A percentile compares a stretch with the other conserved stretches of the same genome.
Conservation (phyloP, 2,329 filamentous ascomycete genomes). For the Pezicula neosporulosa region DNA sequence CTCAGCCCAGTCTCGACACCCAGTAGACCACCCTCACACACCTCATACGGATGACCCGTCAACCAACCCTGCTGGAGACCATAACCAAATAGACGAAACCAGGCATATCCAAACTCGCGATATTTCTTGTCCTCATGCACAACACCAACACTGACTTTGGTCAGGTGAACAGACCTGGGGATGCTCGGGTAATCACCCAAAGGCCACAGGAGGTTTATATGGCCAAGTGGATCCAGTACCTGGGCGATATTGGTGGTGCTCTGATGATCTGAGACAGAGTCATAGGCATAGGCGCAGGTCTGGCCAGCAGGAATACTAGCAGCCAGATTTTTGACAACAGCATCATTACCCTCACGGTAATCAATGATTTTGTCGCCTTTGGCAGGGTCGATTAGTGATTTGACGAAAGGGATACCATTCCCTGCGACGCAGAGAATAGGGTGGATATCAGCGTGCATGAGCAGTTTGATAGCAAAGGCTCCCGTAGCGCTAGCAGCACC, state of each 20-base stretch:
- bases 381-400: conserved; percentile 39
- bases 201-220: conserved; percentile 15
- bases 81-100: conserved; percentile 16
- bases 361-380: conserved; percentile 52
- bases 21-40: conserved; percentile 42
- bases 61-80: conserved; percentile 42
- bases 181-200: not conserved
- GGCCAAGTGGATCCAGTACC: conserved; percentile 25
- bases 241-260: conserved; percentile 33
- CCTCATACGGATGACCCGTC: conserved; percentile 42
- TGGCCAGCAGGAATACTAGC: not conserved
- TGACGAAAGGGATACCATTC: conserved; percentile 37
- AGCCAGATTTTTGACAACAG: no score
- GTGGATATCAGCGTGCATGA: conserved; percentile 42
- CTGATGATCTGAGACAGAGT: conserved; percentile 12
- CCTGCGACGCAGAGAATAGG: conserved; percentile 56
- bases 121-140: not conserved
- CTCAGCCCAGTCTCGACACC: conserved; percentile 46
- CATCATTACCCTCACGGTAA: conserved; percentile 44
- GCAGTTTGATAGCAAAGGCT: conserved; percentile 51
- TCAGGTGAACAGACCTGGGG: no score
- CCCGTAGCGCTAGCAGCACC: conserved; percentile 31
- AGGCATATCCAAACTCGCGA: conserved; percentile 8
- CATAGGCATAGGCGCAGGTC: conserved; percentile 7
- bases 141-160: not conserved